A percentile compares a stretch with the other conserved stretches of the same genome.
These are phyloP conservation scores for Acanthamoeba culbertsoni DNA, from an alignment of 208 protist genomes.

Conservation along the genomic window DNA sequence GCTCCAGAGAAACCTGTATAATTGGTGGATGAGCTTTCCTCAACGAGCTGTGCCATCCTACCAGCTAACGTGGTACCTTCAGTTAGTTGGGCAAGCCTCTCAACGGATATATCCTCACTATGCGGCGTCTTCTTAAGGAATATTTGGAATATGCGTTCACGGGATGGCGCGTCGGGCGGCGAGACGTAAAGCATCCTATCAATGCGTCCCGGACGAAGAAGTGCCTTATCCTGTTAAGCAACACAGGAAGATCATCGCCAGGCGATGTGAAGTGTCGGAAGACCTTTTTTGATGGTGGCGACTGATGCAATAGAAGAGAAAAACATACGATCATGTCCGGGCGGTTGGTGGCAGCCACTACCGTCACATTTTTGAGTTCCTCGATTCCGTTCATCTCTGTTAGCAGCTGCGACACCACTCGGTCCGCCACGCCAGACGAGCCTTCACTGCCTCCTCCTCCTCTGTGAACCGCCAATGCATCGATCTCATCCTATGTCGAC, in stretches of 20 bases:
- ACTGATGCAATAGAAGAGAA: neutral
- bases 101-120: constrained; percentile 81
- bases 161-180: constrained; percentile 84
- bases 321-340: constrained; percentile 93
- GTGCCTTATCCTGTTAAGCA: constrained; percentile 91
- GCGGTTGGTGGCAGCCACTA: constrained; percentile 98
- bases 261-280: neutral
- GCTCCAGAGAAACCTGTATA: constrained; percentile 40
- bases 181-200: constrained; percentile 93
- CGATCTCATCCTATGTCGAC: constrained; percentile 78
- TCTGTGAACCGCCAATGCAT: constrained; percentile 72
- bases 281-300: neutral
- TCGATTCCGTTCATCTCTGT: constrained; percentile 97
- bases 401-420: constrained; percentile 97
- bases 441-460: constrained; percentile 39
- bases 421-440: constrained; percentile 83
- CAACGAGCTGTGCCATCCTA: too few relatives aligned
- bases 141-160: constrained; percentile 90
- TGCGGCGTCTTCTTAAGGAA: constrained; percentile 83
- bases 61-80: constrained; percentile 71
- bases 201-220: constrained; percentile 95
- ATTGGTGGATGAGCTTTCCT: neutral
- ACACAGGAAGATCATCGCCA: neutral
- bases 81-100: constrained; percentile 62
- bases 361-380: constrained; percentile 86